Base-by-base conservation (phyloP, 371 early-diverging fungal genomes). In the Apophysomyces variabilis region DNA sequence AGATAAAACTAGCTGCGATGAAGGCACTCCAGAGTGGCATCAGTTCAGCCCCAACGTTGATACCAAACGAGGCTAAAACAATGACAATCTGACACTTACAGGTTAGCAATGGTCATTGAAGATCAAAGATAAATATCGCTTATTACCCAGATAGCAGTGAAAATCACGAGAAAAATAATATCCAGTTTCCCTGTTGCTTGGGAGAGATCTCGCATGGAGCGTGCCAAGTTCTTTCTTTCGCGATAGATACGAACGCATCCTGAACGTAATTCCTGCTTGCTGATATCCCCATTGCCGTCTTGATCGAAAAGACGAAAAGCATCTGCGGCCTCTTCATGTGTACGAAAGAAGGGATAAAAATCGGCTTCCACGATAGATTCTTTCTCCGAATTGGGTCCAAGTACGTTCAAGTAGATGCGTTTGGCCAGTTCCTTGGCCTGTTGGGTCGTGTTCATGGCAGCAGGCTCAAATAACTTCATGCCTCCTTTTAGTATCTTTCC, bases 221-320 rank as follows among this genome's bases (percentile, higher is more conserved):
- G 73, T 37, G 79, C 72, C 58, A 92, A 62, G 39, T 79, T 73
- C 32, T 86, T 83, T 7, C 88, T 79, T 63, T 92, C 93, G 57
- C 81, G 78, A 68, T 88, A 89, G 35, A 88, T 82, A 12, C 74
- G 76, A 7, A 88, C 54, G 26, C 90, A 79, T 38, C 77, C 74
- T 57, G 85, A 76, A 59, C 87, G 79, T 63, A 92, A 74, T 70
- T 92, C 92, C 12, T 74, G 66, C 59, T 81, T 80, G 60, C 80
- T 83, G 35, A 92, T 76, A 44, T 91, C 87, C 36, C 92, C 92
- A 72, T 89, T 89, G 11, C 77, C 77, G 71, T 91, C 90, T 65
- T 73, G 70, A 70, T 92, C 93, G 71, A 92, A 92, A 44, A 92
- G 56, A 37, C 69, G 67, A 75, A 93, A 92, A 13, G 93, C 93